Evolutionary conservation across 129 eudicot species (phyloP).

Genomic region (Chrysanthemum lavandulifolium): DNA sequence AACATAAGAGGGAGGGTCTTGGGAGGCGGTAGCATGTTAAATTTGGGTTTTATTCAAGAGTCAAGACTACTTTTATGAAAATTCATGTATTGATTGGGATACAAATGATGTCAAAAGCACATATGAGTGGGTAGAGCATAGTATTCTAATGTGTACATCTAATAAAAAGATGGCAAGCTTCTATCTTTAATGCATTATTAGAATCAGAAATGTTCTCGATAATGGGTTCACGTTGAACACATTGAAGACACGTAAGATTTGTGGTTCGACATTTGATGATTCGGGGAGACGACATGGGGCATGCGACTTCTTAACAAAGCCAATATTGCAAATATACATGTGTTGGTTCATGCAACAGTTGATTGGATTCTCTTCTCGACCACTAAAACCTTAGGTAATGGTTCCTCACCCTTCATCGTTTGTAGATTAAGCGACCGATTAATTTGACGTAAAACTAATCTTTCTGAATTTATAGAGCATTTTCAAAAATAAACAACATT

Average conservation of each 20-base stretch:
- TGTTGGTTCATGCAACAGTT: neutral
- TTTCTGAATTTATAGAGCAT: too few relatives aligned
- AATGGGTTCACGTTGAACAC: conserved; percentile 9
- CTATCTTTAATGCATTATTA: neutral
- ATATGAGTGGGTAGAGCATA: conserved; percentile 7
- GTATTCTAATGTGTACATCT: neutral
- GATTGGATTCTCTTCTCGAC: neutral
- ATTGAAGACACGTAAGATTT: neutral
- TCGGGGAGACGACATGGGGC: conserved; percentile 14
- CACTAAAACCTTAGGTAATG: neutral
- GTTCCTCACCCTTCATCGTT: neutral
- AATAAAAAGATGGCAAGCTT: neutral
- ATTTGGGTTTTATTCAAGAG: conserved; percentile 13
- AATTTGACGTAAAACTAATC: too few relatives aligned
- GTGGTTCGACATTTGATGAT: conserved; percentile 13
- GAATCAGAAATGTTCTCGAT: neutral
- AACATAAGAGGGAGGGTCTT: neutral
- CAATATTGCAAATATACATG: neutral
- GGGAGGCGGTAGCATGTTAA: conserved; percentile 11
- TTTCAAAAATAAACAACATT: too few relatives aligned
- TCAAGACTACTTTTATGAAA: neutral
- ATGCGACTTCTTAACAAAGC: conserved; percentile 1
- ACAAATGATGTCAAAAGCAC: neutral
- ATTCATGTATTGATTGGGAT: neutral
- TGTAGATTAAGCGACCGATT: neutral